Conservation (phyloP, 2,329 filamentous ascomycete genomes). For the Cytospora schulzeri region DNA sequence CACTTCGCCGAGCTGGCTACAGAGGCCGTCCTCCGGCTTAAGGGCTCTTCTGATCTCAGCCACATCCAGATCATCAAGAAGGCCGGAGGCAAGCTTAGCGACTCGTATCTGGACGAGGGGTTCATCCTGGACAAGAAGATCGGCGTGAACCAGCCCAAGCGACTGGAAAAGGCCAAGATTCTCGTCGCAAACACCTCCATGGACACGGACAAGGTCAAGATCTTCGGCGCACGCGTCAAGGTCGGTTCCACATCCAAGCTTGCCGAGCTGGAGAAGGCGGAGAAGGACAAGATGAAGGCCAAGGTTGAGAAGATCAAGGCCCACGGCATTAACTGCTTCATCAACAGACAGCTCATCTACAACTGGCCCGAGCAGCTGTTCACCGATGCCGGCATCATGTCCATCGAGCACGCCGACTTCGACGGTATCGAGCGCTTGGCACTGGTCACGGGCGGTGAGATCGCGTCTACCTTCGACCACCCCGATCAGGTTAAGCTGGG, state of each 20-base stretch:
- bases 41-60: slow-evolving; percentile 88
- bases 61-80: slow-evolving; percentile 99
- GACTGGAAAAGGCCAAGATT: slow-evolving; percentile 97
- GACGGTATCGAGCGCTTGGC: slow-evolving; percentile 95
- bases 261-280: slow-evolving; percentile 96
- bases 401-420: slow-evolving; percentile 98
- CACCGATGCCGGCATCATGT: slow-evolving; percentile 95
- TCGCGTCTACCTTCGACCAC: slow-evolving; percentile 96
- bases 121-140: slow-evolving; percentile 99
- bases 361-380: slow-evolving; percentile 99
- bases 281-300: slow-evolving; percentile 98
- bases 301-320: slow-evolving; percentile 99
- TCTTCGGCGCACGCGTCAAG: slow-evolving; percentile 96
- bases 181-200: slow-evolving; percentile 97
- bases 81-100: slow-evolving; percentile 93
- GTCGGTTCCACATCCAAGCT: slow-evolving; percentile 95
- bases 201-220: slow-evolving; percentile 99
- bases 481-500: slow-evolving; percentile 96
- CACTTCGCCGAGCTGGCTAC: slow-evolving; percentile 89
- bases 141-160: slow-evolving; percentile 96
- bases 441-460: slow-evolving; percentile 94
- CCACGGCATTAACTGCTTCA: slow-evolving; percentile 99
- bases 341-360: slow-evolving; percentile 98
- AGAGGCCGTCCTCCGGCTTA: slow-evolving; percentile 87
- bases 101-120: slow-evolving; percentile 96